Conservation (phyloP, 768 basidiomycete genomes). For the Kwoniella bestiolae region DNA sequence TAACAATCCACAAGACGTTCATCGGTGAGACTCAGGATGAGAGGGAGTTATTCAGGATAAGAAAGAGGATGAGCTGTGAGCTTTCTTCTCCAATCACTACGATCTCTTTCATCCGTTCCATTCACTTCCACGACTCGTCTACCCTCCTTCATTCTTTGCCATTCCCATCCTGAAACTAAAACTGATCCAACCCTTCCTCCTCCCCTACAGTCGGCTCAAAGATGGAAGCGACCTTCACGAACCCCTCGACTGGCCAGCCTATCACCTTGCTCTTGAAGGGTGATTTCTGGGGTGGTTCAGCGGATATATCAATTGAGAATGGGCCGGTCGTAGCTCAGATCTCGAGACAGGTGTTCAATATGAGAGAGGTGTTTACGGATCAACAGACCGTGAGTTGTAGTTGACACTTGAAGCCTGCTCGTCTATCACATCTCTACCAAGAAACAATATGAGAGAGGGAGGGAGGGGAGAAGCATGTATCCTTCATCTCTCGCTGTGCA, state of each 20-base stretch:
- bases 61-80: slow-evolving; percentile 39
- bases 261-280: slow-evolving; percentile 46
- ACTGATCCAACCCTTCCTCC: too few relatives aligned
- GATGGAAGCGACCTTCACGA: slow-evolving; percentile 53
- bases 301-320: slow-evolving; percentile 43
- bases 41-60: slow-evolving; percentile 45
- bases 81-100: background rate
- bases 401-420: background rate
- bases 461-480: too few relatives aligned
- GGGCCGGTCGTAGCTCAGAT: slow-evolving; percentile 52
- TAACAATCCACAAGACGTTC: slow-evolving; percentile 46
- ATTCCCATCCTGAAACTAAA: too few relatives aligned
- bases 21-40: slow-evolving; percentile 40
- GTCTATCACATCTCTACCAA: background rate
- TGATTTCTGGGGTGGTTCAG: slow-evolving; percentile 54
- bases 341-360: slow-evolving; percentile 46
- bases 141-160: background rate
- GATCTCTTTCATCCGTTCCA: background rate
- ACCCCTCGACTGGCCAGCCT: slow-evolving; percentile 40
- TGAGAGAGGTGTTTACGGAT: slow-evolving; percentile 49
- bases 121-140: background rate
- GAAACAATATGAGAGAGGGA: background rate
- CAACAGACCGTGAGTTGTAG: slow-evolving; percentile 49
- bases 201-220: slow-evolving; percentile 44
- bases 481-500: too few relatives aligned